These are phyloP conservation scores for Xanthoconium separans DNA, from an alignment of 1,284 basidiomycete genomes.

Conservation along the genomic window DNA sequence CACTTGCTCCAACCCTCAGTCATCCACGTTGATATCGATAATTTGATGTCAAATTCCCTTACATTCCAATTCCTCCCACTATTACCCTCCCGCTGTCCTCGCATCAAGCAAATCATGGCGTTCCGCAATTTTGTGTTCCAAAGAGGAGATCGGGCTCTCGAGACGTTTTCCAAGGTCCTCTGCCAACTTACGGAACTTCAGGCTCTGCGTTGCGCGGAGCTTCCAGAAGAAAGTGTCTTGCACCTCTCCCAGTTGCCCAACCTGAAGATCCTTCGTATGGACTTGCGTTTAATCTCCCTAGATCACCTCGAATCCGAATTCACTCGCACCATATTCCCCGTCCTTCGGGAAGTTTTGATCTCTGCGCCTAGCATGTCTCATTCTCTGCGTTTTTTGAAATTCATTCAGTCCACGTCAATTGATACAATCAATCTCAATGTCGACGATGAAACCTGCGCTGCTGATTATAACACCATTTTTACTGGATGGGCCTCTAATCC, in stretches of 20 bases:
- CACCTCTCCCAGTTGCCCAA: slow-evolving; percentile 22
- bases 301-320: slow-evolving; percentile 19
- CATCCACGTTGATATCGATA: slow-evolving; percentile 31
- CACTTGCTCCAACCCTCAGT: slow-evolving; percentile 26
- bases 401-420: slow-evolving; percentile 27
- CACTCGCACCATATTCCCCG: slow-evolving; percentile 17
- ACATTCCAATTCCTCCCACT: slow-evolving; percentile 20
- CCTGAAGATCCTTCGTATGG: slow-evolving; percentile 28
- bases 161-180: slow-evolving; percentile 23
- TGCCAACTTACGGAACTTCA: slow-evolving; percentile 26
- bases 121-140: slow-evolving; percentile 32
- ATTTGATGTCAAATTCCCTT: slow-evolving; percentile 27
- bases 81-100: slow-evolving; percentile 21
- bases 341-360: slow-evolving; percentile 22
- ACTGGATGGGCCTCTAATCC: slow-evolving; percentile 24
- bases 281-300: slow-evolving; percentile 25
- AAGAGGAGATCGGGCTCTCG: slow-evolving; percentile 22
- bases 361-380: slow-evolving; percentile 24
- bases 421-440: slow-evolving; percentile 35
- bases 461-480: slow-evolving; percentile 25
- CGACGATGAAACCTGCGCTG: slow-evolving; percentile 30
- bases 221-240: slow-evolving; percentile 24
- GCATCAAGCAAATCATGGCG: slow-evolving; percentile 28
- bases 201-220: slow-evolving; percentile 26
- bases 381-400: slow-evolving; percentile 24